Conservation (phyloP, 2,329 filamentous ascomycete species). For the Cladophialophora bantiana region DNA sequence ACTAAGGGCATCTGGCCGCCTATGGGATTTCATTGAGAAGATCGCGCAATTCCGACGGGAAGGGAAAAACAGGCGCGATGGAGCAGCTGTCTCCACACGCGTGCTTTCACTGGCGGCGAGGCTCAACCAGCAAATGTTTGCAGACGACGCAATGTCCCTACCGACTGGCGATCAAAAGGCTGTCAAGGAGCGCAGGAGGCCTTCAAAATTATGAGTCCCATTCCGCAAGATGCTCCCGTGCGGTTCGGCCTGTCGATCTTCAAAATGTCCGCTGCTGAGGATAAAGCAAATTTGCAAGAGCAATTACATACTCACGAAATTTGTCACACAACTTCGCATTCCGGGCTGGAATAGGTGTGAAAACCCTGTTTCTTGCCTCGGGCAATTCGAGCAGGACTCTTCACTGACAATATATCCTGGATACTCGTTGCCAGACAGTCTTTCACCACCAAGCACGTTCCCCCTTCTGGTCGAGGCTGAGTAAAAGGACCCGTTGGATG, state of each 20-base stretch:
- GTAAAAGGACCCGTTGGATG: background rate
- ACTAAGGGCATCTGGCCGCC: constrained; percentile 72
- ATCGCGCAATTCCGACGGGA: constrained; percentile 84
- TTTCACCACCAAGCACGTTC: background rate
- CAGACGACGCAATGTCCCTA: constrained; percentile 45
- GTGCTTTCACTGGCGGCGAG: constrained; percentile 79
- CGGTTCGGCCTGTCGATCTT: background rate
- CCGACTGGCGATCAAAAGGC: constrained; percentile 7
- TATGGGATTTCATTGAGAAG: constrained; percentile 92
- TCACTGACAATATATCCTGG: no score
- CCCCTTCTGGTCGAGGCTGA: background rate
- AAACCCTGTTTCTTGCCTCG: no score
- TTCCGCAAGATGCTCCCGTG: background rate
- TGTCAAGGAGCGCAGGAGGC: constrained; percentile 23
- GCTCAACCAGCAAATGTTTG: constrained; percentile 74
- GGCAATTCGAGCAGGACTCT: no score
- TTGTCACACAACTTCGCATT: no score
- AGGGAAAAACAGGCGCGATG: constrained; percentile 95
- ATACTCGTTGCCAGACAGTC: background rate
- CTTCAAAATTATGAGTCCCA: constrained; percentile 24
- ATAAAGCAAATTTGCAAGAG: background rate
- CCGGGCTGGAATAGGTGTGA: no score
- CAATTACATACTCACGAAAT: background rate
- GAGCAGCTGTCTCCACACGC: constrained; percentile 81
- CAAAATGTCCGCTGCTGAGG: background rate